Evolutionary conservation across 768 basidiomycete genomes (phyloP).

Genomic region (Naganishia onofrii): DNA sequence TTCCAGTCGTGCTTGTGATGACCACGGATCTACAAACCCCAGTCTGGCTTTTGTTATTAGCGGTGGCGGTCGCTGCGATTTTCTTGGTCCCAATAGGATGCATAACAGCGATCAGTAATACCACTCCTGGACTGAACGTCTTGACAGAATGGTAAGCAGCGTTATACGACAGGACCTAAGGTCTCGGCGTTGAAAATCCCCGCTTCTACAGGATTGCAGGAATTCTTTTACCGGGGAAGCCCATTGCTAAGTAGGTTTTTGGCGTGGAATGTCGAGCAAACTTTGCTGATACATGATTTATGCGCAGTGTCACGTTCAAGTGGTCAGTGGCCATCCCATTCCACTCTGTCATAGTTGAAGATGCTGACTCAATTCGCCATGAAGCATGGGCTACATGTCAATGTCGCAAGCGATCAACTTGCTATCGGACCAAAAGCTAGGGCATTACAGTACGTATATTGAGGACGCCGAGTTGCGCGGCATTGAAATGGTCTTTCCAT

Average conservation of each 20-base stretch:
- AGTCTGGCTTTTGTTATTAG: constrained; percentile 49
- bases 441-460: constrained; percentile 37
- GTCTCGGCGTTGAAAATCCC: neutral
- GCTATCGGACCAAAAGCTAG: constrained; percentile 50
- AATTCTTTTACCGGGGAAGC: constrained; percentile 50
- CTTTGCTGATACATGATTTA: constrained; percentile 21
- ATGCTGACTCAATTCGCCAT: neutral
- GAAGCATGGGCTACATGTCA: constrained; percentile 45
- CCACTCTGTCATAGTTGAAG: no score
- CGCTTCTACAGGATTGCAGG: constrained; percentile 44
- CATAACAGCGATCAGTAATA: constrained; percentile 51
- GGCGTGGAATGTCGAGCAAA: neutral
- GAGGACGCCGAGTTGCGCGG: neutral
- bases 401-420: constrained; percentile 50
- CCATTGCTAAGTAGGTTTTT: constrained; percentile 49
- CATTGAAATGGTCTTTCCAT: neutral
- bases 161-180: constrained; percentile 1
- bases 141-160: constrained; percentile 50
- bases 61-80: constrained; percentile 44
- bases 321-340: constrained; percentile 31
- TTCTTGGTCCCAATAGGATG: constrained; percentile 50
- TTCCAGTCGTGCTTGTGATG: constrained; percentile 44
- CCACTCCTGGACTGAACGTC: constrained; percentile 53
- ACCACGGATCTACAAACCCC: constrained; percentile 51
- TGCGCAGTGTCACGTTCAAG: constrained; percentile 47